A percentile compares a stretch with the other conserved stretches of the same genome.
Evolutionary conservation across 208 protist species (phyloP).

Genomic region (Leishmania turanica): DNA sequence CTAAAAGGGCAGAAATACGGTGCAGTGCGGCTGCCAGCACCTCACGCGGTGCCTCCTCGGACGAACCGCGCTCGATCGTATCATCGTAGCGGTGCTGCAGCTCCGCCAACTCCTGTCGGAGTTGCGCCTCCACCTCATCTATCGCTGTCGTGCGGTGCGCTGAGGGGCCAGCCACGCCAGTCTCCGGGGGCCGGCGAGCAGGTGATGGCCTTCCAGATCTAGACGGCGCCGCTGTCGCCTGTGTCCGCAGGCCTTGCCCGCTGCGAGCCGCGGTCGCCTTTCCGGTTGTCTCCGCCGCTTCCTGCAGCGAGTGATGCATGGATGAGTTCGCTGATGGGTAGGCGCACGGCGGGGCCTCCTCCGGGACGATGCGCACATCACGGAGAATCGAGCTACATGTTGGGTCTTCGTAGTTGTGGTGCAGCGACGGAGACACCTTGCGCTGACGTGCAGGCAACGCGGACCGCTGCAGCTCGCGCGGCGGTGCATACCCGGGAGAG

Average conservation of each 20-base stretch:
- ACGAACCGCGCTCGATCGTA: constrained; percentile 50
- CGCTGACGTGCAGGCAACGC: neutral
- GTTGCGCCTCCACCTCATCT: constrained; percentile 60
- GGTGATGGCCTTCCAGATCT: neutral
- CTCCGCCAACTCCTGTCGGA: constrained; percentile 65
- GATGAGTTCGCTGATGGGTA: constrained; percentile 32
- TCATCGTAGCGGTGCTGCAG: constrained; percentile 80
- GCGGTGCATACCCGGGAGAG: neutral
- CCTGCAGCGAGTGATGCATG: constrained; percentile 11
- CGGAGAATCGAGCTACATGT: constrained; percentile 87
- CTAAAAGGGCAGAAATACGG: constrained; percentile 61
- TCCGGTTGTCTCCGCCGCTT: neutral
- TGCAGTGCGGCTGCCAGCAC: constrained; percentile 59
- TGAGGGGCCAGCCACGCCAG: neutral
- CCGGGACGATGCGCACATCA: constrained; percentile 62
- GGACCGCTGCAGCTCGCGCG: neutral
- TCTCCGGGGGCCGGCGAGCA: neutral
- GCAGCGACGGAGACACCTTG: neutral
- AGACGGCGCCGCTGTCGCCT: neutral
- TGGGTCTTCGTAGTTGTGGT: constrained; percentile 70
- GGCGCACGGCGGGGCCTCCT: constrained; percentile 29
- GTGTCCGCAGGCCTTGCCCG: neutral
- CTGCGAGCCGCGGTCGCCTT: neutral
- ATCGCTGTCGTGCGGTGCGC: constrained; percentile 9
- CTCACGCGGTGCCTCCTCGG: constrained; percentile 56